A percentile compares a stretch with the other conserved stretches of the same genome.
Conservation (phyloP, 192 early-diverging fungal species). For the Chytriomyces sp. region DNA sequence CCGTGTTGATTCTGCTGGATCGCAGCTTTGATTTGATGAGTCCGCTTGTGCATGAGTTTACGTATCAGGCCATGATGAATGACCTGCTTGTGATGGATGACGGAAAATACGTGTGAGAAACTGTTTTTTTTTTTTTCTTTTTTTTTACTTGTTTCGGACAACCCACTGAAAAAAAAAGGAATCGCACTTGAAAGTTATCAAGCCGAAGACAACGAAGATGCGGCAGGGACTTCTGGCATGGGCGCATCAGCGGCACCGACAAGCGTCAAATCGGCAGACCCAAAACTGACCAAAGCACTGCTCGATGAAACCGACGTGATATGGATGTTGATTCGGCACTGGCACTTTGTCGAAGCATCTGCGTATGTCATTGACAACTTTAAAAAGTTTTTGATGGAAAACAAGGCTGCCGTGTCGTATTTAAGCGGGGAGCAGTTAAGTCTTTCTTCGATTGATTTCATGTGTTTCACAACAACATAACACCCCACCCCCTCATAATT, state of each 20-base stretch:
- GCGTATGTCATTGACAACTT: conserved; percentile 75
- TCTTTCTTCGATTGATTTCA: conserved; percentile 11
- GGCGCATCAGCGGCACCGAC: background rate
- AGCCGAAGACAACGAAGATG: conserved; percentile 20
- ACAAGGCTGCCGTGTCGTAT: conserved; percentile 65
- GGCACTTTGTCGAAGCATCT: conserved; percentile 80
- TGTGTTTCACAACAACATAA: conserved; percentile 38
- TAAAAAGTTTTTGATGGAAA: conserved; percentile 79
- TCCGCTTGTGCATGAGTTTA: conserved; percentile 97
- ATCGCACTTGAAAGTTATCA: conserved; percentile 15
- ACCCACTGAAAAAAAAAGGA: background rate
- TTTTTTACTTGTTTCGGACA: background rate
- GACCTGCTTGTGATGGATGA: conserved; percentile 75
- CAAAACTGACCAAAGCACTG: conserved; percentile 35
- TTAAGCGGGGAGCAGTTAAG: conserved; percentile 33
- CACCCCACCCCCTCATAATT: background rate
- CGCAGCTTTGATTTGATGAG: conserved; percentile 88
- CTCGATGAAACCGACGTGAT: conserved; percentile 82
- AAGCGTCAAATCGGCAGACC: conserved; percentile 7
- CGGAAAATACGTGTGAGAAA: conserved; percentile 41
- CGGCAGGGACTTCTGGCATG: background rate
- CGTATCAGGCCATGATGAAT: conserved; percentile 98
- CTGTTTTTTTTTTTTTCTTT: background rate
- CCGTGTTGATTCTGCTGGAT: conserved; percentile 88
- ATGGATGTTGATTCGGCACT: conserved; percentile 75